phyloP scores from a whole-genome alignment of 2,329 filamentous ascomycete genomes.

The Fusarium goolgardi region DNA sequence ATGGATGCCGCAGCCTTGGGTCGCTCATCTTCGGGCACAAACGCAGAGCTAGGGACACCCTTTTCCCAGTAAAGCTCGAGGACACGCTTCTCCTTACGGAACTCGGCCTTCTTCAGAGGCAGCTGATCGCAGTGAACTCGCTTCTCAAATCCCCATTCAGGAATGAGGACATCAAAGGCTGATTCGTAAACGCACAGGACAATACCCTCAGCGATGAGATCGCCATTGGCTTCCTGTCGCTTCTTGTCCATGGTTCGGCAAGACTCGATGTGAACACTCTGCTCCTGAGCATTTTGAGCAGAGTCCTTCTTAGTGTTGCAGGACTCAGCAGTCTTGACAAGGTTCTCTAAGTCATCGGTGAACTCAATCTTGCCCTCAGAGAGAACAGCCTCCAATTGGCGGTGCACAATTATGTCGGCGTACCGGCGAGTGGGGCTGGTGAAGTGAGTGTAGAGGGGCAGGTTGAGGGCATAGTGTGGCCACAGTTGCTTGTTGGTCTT shows the following conservation, averaged over 20 bases:
- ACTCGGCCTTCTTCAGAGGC: conserved; percentile 98
- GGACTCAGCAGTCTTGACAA: conserved; percentile 92
- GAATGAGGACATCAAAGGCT: conserved; percentile 97
- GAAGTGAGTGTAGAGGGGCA: conserved; percentile 96
- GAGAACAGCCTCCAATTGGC: conserved; percentile 88
- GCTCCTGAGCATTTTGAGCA: conserved; percentile 95
- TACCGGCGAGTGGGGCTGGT: conserved; percentile 95
- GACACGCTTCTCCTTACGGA: conserved; percentile 93
- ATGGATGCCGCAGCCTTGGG: conserved; percentile 83
- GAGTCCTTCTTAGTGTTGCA: conserved; percentile 99
- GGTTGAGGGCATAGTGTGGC: conserved; percentile 91
- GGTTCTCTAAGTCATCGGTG: conserved; percentile 84
- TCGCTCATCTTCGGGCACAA: conserved; percentile 95
- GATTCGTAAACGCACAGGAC: conserved; percentile 98
- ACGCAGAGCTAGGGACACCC: conserved; percentile 94
- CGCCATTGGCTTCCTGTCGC: conserved; percentile 85
- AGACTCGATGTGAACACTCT: conserved; percentile 98
- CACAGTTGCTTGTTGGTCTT: conserved; percentile 82
- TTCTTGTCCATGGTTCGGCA: conserved; percentile 96
- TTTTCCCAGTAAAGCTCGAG: conserved; percentile 99
- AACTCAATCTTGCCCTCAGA: conserved; percentile 87
- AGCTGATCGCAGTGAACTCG: conserved; percentile 98
- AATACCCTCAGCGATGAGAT: conserved; percentile 94
- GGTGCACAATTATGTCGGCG: conserved; percentile 93
- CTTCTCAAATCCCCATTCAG: conserved; percentile 99